A percentile compares a stretch with the other conserved stretches of the same genome.
Evolutionary conservation across 2,329 filamentous ascomycete genomes (phyloP).

Genomic region (Cryphonectria carpinicola): DNA sequence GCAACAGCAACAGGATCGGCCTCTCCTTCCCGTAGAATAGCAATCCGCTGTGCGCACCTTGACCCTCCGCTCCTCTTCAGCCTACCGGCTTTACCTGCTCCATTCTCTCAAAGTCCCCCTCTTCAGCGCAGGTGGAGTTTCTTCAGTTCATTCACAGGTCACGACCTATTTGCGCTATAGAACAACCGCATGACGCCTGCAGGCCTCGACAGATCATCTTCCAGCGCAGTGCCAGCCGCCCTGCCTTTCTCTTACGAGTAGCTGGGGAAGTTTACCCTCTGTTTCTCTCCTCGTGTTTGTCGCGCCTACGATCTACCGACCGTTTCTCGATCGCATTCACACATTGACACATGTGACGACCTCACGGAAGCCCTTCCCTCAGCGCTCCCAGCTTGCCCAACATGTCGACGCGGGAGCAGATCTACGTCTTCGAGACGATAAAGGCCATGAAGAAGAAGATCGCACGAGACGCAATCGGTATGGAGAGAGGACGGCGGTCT

Average conservation of each 20-base stretch:
- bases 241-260: background rate
- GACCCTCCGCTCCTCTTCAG: background rate
- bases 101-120: background rate
- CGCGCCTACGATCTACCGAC: conserved; percentile 6
- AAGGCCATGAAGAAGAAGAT: conserved; percentile 70
- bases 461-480: conserved; percentile 67
- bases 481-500: conserved; percentile 16
- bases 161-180: background rate
- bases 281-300: background rate
- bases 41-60: background rate
- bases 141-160: background rate
- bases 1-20: background rate
- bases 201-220: background rate
- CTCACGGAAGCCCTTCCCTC: background rate
- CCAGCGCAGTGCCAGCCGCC: background rate
- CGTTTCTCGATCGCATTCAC: background rate
- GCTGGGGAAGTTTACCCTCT: background rate
- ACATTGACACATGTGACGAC: background rate
- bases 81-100: background rate
- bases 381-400: conserved; percentile 28
- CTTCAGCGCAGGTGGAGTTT: background rate
- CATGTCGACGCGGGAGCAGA: conserved; percentile 61
- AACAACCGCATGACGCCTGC: background rate
- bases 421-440: conserved; percentile 68
- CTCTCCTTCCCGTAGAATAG: background rate